Percentiles rank a stretch among this genome's conserved stretches.
Evolutionary conservation across 345 rosid genomes (phyloP).

Genomic region (Trapa bicornis): DNA sequence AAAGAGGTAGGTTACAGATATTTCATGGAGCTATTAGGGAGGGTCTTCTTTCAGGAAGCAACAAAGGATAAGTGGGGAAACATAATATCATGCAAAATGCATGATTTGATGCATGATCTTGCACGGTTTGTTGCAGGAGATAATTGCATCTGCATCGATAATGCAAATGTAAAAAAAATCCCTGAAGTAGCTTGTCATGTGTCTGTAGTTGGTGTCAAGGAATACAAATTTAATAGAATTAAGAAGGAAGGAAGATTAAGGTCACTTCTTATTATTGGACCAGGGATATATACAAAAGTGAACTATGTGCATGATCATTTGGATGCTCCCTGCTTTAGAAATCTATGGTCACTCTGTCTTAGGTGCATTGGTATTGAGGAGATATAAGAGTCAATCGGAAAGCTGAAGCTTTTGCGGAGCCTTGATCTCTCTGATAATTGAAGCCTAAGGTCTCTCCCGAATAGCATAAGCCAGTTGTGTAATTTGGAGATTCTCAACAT

Average conservation of each 20-base stretch:
- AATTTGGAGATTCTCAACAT: neutral
- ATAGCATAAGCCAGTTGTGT: neutral
- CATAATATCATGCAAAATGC: constrained; percentile 5
- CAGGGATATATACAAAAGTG: neutral
- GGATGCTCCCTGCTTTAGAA: neutral
- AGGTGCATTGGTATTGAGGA: neutral
- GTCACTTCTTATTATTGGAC: neutral
- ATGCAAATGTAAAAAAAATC: too few relatives aligned
- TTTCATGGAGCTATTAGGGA: neutral
- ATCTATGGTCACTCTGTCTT: neutral
- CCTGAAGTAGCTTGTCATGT: neutral
- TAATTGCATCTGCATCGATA: neutral
- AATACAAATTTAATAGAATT: neutral
- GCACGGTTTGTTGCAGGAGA: neutral
- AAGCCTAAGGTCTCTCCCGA: neutral
- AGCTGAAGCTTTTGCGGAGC: constrained; percentile 1
- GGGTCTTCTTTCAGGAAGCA: constrained; percentile 15
- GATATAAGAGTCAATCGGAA: constrained; percentile 1
- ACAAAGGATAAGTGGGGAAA: accelerated
- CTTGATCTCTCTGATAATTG: neutral
- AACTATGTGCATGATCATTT: neutral
- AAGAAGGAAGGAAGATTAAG: neutral
- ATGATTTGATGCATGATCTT: constrained; percentile 18
- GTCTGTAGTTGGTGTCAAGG: neutral
- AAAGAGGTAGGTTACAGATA: neutral